Percentiles rank a stretch among this genome's conserved stretches.
These are phyloP conservation scores for Canavalia ensiformis DNA, from an alignment of 306 rosid genomes.

Conservation along the genomic window DNA sequence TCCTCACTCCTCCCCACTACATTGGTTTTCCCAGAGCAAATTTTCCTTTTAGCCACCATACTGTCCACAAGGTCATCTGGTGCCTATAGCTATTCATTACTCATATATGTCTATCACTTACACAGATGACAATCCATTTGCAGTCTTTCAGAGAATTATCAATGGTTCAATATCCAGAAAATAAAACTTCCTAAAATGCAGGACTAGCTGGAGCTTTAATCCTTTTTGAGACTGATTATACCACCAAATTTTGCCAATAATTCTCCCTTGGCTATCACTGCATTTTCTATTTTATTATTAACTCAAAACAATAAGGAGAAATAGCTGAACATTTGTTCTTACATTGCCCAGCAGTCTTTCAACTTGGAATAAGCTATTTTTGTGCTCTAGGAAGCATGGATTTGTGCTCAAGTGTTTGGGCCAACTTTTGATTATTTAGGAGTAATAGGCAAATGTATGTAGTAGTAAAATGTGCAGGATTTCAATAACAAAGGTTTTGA, in stretches of 20 bases:
- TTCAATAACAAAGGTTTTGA: background rate
- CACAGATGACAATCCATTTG: slow-evolving; percentile 6
- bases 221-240: background rate
- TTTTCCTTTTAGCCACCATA: slow-evolving; percentile 14
- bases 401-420: slow-evolving; percentile 6
- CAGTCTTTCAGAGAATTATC: background rate
- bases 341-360: slow-evolving; percentile 20
- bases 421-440: slow-evolving; percentile 32
- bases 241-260: slow-evolving; percentile 19
- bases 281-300: slow-evolving; percentile 27
- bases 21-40: background rate
- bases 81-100: background rate
- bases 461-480: slow-evolving; percentile 2
- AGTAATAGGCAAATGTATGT: too few species aligned
- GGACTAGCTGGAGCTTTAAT: background rate
- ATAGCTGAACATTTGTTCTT: background rate
- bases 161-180: background rate
- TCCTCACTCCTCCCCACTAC: background rate
- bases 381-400: slow-evolving; percentile 6
- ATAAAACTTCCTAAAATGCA: background rate
- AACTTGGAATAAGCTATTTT: background rate
- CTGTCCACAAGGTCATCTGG: background rate
- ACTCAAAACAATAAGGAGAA: background rate
- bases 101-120: slow-evolving; percentile 3
- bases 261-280: background rate